A percentile compares a stretch with the other conserved stretches of the same genome.
These are phyloP conservation scores for Fraxinus americana DNA, from an alignment of 257 asterid genomes.

Conservation along the genomic window DNA sequence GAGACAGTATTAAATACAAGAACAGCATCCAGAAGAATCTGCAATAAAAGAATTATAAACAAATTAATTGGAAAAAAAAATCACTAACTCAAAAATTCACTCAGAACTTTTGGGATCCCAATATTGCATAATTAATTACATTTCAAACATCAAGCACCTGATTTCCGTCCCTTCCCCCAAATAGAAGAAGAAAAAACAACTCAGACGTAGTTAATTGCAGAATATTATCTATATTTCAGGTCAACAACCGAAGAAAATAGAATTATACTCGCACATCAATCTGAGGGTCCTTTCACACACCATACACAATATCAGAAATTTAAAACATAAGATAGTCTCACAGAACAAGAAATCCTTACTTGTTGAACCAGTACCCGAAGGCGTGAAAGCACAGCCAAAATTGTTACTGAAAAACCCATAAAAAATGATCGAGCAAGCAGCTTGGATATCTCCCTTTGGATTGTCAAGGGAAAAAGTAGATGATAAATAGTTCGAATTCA, in stretches of 20 bases:
- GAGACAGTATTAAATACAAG: slow-evolving; percentile 57
- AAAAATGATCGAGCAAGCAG: slow-evolving; percentile 91
- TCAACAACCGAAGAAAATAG: not conserved
- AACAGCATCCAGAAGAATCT: slow-evolving; percentile 84
- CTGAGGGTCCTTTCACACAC: not conserved
- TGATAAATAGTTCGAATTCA: too few relatives aligned
- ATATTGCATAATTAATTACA: not conserved
- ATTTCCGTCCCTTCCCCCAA: not conserved
- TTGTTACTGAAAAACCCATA: slow-evolving; percentile 76
- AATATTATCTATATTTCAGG: slow-evolving; percentile 6
- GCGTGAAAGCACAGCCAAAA: slow-evolving; percentile 83
- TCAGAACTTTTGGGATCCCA: not conserved
- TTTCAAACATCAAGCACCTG: not conserved
- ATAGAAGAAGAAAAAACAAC: not conserved
- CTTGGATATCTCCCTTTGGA: slow-evolving; percentile 68
- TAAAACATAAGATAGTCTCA: not conserved
- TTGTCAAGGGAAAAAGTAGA: slow-evolving; percentile 44
- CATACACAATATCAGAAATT: slow-evolving; percentile 6
- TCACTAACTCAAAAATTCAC: not conserved
- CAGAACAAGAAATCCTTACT: slow-evolving; percentile 42
- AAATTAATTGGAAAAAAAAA: slow-evolving; percentile 7
- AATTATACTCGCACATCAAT: not conserved
- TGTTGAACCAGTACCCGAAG: slow-evolving; percentile 88
- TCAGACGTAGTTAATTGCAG: not conserved
- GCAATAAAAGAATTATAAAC: slow-evolving; percentile 24